Evolutionary conservation across 257 asterid species (phyloP).

Genomic region (Linaria vulgaris): DNA sequence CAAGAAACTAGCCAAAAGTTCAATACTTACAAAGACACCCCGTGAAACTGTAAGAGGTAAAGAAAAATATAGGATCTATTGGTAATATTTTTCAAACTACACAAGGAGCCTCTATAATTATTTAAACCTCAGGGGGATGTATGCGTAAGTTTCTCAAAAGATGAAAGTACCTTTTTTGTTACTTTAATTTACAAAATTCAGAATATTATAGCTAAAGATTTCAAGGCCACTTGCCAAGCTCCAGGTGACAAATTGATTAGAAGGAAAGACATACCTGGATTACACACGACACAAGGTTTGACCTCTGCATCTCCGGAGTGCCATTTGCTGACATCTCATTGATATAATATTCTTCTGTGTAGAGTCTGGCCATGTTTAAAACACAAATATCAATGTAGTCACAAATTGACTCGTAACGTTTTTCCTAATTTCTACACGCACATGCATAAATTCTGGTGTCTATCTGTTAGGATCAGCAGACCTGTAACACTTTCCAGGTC

Average conservation of each 20-base stretch:
- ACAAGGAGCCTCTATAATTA: too few relatives aligned
- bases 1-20: too few relatives aligned
- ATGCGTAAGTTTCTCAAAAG: too few relatives aligned
- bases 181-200: neutral
- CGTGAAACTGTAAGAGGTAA: too few relatives aligned
- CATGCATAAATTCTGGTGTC: conserved; percentile 13
- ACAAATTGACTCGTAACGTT: neutral
- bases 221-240: neutral
- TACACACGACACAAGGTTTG: conserved; percentile 84
- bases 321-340: conserved; percentile 86
- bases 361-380: conserved; percentile 58
- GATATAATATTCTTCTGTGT: conserved; percentile 78
- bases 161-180: neutral
- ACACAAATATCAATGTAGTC: conserved; percentile 1
- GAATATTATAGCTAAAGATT: neutral
- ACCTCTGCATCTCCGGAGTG: conserved; percentile 94
- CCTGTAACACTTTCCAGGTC: conserved; percentile 99
- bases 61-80: too few relatives aligned
- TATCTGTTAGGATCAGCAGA: conserved; percentile 23
- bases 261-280: conserved; percentile 63
- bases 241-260: neutral
- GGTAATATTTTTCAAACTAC: too few relatives aligned
- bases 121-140: too few relatives aligned
- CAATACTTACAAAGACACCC: too few relatives aligned
- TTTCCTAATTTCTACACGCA: too few relatives aligned